Percentiles rank a stretch among this genome's conserved stretches.
These are phyloP conservation scores for Fusarium albosuccineum DNA, from an alignment of 2,329 filamentous ascomycete species.

Conservation along the genomic window DNA sequence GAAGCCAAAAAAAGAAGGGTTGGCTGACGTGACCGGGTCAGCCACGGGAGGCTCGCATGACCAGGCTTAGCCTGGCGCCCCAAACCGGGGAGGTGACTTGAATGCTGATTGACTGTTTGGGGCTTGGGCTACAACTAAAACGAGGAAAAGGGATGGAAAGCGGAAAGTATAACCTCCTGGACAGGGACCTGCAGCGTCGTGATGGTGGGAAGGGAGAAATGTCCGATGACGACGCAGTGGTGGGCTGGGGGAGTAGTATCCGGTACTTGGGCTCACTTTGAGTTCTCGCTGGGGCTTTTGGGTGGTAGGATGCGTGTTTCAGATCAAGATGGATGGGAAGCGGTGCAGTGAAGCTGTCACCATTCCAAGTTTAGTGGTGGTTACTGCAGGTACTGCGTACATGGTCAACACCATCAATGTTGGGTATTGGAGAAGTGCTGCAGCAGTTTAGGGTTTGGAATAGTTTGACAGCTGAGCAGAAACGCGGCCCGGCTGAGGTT, in stretches of 20 bases:
- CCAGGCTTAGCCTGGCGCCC: conserved; percentile 21
- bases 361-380: neutral
- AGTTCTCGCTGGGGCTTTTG: neutral
- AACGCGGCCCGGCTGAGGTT: neutral
- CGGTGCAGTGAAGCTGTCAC: conserved; percentile 23
- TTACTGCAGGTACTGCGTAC: no score
- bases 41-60: conserved; percentile 24
- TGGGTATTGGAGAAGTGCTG: neutral
- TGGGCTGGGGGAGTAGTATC: conserved; percentile 25
- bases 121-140: conserved; percentile 4
- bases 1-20: conserved; percentile 9
- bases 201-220: conserved; percentile 4
- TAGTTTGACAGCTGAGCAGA: no score
- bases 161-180: conserved; percentile 1
- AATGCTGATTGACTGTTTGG: neutral
- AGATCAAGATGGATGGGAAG: conserved; percentile 16
- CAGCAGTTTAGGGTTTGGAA: neutral
- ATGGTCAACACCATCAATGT: neutral
- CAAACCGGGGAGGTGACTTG: neutral
- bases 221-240: conserved; percentile 15
- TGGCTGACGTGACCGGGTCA: conserved; percentile 41
- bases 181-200: neutral
- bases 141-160: neutral
- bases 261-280: conserved; percentile 21
- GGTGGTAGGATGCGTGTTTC: conserved; percentile 4